Percentiles rank a stretch among this genome's conserved stretches.
phyloP scores from a whole-genome alignment of 768 basidiomycete species.

The Dioszegia aurantiaca region DNA sequence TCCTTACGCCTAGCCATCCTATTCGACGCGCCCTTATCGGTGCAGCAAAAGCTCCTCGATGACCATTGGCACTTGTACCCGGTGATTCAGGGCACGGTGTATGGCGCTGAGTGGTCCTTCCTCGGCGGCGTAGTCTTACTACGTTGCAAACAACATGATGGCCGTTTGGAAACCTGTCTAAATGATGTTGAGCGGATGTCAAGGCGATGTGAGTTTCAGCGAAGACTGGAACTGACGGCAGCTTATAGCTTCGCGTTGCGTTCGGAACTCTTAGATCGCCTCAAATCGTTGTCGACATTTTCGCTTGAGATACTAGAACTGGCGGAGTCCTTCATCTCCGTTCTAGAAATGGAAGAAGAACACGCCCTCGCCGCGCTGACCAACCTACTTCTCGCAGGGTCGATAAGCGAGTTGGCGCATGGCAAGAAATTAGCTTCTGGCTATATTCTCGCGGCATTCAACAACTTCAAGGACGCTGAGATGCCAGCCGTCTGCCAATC shows the following conservation, averaged over 20 bases:
- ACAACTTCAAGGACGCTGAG: slow-evolving; percentile 1
- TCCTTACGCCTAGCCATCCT: slow-evolving; percentile 25
- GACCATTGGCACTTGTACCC: background rate
- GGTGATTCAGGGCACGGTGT: slow-evolving; percentile 6
- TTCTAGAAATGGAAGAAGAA: slow-evolving; percentile 13
- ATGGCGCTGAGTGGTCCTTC: slow-evolving; percentile 27
- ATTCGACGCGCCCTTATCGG: slow-evolving; percentile 27
- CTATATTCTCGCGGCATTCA: slow-evolving; percentile 3
- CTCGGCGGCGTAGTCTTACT: slow-evolving; percentile 12
- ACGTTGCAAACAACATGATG: background rate
- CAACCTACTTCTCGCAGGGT: background rate
- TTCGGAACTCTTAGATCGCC: slow-evolving; percentile 7
- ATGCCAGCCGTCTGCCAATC: slow-evolving; percentile 1
- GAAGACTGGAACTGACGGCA: background rate
- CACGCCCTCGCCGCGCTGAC: slow-evolving; percentile 12
- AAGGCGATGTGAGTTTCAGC: background rate
- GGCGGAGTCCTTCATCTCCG: slow-evolving; percentile 13
- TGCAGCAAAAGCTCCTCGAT: slow-evolving; percentile 1
- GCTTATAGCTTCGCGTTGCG: slow-evolving; percentile 4
- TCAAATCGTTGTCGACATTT: background rate
- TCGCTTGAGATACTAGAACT: slow-evolving; percentile 2
- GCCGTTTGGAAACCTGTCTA: background rate
- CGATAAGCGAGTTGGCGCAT: background rate
- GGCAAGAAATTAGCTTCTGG: background rate
- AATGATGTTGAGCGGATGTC: background rate